These are phyloP conservation scores for Flaveria bidentis DNA, from an alignment of 129 eudicot genomes.

Conservation along the genomic window DNA sequence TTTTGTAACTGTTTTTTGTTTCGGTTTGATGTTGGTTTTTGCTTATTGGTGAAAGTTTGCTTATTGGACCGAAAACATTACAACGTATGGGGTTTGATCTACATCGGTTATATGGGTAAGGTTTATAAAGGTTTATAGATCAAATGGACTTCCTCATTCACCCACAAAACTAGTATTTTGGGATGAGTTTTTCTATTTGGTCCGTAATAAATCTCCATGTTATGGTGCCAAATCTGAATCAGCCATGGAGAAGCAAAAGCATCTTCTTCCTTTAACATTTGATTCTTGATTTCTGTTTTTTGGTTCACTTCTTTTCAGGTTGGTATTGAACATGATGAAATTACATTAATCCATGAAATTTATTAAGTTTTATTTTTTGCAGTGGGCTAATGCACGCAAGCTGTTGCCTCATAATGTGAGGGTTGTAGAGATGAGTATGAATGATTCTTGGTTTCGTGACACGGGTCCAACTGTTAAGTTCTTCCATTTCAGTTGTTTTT, in stretches of 20 bases:
- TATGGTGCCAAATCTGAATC: too few species aligned
- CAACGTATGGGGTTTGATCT: too few species aligned
- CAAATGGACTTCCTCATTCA: too few species aligned
- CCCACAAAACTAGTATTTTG: too few species aligned
- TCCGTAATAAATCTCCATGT: too few species aligned
- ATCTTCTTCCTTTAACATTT: constrained; percentile 4
- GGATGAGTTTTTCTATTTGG: too few species aligned
- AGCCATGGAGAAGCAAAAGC: too few species aligned
- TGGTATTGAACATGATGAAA: neutral
- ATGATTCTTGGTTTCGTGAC: constrained; percentile 99
- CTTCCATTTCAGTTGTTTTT: constrained; percentile 11
- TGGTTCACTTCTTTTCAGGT: neutral
- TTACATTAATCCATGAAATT: neutral
- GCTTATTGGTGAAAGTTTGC: too few species aligned
- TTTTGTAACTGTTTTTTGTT: neutral
- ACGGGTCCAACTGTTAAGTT: constrained; percentile 84
- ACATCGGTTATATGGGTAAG: too few species aligned
- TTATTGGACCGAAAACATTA: too few species aligned
- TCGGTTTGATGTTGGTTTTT: too few species aligned
- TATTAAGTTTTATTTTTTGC: constrained; percentile 14
- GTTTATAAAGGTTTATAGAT: too few species aligned
- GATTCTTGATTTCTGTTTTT: constrained; percentile 8
- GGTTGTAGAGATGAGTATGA: constrained; percentile 97
- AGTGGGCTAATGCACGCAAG: constrained; percentile 86
- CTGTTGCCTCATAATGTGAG: constrained; percentile 65